Conservation (phyloP, 164 flowering plant species). For the Houttuynia cordata region DNA sequence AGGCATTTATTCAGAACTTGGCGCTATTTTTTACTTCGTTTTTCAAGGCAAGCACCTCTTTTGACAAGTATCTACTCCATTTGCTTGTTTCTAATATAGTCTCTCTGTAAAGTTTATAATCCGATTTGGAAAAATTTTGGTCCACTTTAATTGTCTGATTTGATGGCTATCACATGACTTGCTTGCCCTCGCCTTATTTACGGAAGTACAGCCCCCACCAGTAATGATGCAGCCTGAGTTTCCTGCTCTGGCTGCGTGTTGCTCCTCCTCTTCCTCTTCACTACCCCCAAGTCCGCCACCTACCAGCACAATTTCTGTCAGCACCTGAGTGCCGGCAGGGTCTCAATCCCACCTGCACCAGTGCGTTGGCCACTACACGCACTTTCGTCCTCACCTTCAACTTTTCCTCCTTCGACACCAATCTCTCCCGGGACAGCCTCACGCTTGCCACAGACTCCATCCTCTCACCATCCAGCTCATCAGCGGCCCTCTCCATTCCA, state of each 20-base stretch:
- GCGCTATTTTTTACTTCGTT: conserved; percentile 94
- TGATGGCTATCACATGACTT: no score
- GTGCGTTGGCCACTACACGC: conserved; percentile 19
- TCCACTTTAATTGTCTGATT: no score
- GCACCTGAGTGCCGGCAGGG: conserved; percentile 63
- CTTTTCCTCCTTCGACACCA: conserved; percentile 44
- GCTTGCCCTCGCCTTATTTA: no score
- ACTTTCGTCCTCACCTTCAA: conserved; percentile 69
- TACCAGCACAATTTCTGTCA: conserved; percentile 41
- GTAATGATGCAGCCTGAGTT: conserved; percentile 79
- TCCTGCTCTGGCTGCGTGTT: conserved; percentile 81
- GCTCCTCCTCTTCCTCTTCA: conserved; percentile 31
- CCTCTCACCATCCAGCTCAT: conserved; percentile 35
- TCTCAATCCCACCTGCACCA: conserved; percentile 41
- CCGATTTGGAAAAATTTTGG: no score
- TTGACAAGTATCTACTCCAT: no score
- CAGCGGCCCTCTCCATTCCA: conserved; percentile 66
- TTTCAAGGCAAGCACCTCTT: conserved; percentile 46
- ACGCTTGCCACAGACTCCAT: conserved; percentile 44
- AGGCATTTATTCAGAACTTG: conserved; percentile 94
- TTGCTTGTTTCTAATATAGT: no score
- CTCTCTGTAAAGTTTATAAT: no score
- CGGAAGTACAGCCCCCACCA: no score
- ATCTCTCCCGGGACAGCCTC: conserved; percentile 54
- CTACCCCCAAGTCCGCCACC: conserved; percentile 36